Evolutionary conservation across 805 yeast genomes (phyloP).

Genomic region (Soucietia sequanensis): DNA sequence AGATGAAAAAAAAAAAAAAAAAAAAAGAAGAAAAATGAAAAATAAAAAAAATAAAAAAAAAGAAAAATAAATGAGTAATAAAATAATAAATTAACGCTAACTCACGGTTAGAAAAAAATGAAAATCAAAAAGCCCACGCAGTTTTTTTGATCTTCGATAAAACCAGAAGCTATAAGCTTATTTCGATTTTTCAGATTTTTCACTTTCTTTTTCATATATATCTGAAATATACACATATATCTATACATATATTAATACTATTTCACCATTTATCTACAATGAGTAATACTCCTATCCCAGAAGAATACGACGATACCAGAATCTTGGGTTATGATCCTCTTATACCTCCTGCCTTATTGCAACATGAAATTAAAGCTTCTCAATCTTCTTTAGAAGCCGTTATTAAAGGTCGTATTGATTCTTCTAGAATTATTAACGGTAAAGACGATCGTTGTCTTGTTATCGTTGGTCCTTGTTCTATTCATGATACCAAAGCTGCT

Average conservation of each 20-base stretch:
- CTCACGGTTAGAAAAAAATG: too few relatives aligned
- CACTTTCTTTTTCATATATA: too few relatives aligned
- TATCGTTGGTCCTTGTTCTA: slow-evolving; percentile 95
- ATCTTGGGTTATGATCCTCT: slow-evolving; percentile 91
- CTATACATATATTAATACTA: background rate
- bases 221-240: background rate
- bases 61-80: too few relatives aligned
- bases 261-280: slow-evolving; percentile 10
- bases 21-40: too few relatives aligned
- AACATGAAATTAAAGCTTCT: slow-evolving; percentile 75
- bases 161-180: too few relatives aligned
- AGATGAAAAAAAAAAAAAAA: too few relatives aligned
- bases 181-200: too few relatives aligned
- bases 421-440: slow-evolving; percentile 70
- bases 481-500: slow-evolving; percentile 89
- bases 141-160: too few relatives aligned
- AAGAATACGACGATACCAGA: slow-evolving; percentile 73
- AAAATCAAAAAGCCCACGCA: too few relatives aligned
- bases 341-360: slow-evolving; percentile 87
- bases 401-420: slow-evolving; percentile 72
- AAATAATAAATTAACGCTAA: too few relatives aligned
- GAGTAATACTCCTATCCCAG: slow-evolving; percentile 53
- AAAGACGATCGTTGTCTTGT: slow-evolving; percentile 82
- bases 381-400: slow-evolving; percentile 60
- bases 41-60: too few relatives aligned